Conservation (phyloP, 2,329 filamentous ascomycete species). For the Colletotrichum liaoningense region DNA sequence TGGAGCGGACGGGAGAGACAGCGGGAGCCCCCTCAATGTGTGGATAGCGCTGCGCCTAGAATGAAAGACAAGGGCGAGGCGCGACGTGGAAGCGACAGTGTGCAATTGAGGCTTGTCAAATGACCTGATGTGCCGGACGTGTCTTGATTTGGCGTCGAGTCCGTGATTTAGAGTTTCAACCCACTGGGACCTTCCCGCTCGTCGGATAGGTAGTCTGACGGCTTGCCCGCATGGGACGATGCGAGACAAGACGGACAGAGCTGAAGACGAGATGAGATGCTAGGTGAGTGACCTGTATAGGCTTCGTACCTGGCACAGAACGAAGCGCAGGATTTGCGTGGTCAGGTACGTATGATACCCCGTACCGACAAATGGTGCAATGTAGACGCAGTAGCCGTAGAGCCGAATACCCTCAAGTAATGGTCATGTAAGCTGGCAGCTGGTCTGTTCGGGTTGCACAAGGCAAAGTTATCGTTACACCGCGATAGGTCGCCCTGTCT, state of each 20-base stretch:
- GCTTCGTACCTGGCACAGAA: background rate
- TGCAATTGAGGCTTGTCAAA: conserved; percentile 18
- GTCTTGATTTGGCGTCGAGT: conserved; percentile 24
- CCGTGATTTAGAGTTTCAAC: conserved; percentile 31
- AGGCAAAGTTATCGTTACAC: conserved; percentile 3
- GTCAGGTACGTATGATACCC: background rate
- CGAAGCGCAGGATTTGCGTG: background rate
- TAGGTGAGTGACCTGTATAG: background rate
- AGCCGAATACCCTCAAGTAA: background rate
- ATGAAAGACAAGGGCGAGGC: conserved; percentile 22
- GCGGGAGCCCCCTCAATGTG: background rate
- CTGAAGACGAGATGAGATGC: background rate
- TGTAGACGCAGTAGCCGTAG: background rate
- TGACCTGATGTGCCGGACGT: conserved; percentile 24
- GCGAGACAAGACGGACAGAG: too few relatives aligned
- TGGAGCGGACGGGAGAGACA: background rate
- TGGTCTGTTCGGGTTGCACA: background rate
- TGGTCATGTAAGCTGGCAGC: background rate
- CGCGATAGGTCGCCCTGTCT: conserved; percentile 14
- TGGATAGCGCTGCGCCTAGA: background rate
- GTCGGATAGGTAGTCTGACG: conserved; percentile 18
- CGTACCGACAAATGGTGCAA: background rate
- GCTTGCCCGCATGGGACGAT: conserved; percentile 8
- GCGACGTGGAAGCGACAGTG: too few relatives aligned
- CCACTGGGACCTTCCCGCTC: conserved; percentile 32